These are phyloP conservation scores for Boechera divaricarpa DNA, from an alignment of 345 rosid genomes.

Conservation along the genomic window DNA sequence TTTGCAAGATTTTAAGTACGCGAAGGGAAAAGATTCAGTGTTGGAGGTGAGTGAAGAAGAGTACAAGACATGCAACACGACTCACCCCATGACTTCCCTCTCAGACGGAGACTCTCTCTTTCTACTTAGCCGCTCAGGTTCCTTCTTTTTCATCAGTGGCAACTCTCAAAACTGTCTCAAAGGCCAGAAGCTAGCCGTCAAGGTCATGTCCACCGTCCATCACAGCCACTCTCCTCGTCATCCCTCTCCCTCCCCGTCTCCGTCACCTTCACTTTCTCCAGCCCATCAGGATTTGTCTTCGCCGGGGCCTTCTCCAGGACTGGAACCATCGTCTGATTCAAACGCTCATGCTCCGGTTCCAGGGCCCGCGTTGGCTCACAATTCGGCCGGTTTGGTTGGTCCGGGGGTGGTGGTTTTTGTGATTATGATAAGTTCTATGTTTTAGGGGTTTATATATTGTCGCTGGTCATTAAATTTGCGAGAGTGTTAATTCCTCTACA, in stretches of 20 bases:
- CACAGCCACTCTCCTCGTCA: constrained; percentile 35
- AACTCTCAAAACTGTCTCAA: constrained; percentile 59
- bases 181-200: constrained; percentile 68
- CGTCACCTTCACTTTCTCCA: constrained; percentile 23
- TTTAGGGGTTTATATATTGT: constrained; percentile 14
- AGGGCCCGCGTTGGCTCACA: constrained; percentile 29
- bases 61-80: constrained; percentile 66
- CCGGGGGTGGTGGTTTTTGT: constrained; percentile 26
- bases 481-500: background rate
- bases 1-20: constrained; percentile 41
- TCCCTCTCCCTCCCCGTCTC: constrained; percentile 21
- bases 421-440: constrained; percentile 20
- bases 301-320: constrained; percentile 40
- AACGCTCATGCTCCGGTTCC: constrained; percentile 32
- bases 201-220: constrained; percentile 52
- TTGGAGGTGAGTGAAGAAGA: constrained; percentile 61
- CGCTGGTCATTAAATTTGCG: background rate
- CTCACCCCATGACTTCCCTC: constrained; percentile 58
- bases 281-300: constrained; percentile 16
- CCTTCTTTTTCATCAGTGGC: constrained; percentile 72
- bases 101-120: constrained; percentile 63
- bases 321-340: constrained; percentile 23
- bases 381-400: constrained; percentile 31
- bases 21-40: constrained; percentile 61
- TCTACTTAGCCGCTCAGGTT: constrained; percentile 58